Percentiles rank a stretch among this genome's conserved stretches.
phyloP scores from a whole-genome alignment of 148 eudicot species.

The Rhododendron molle region DNA sequence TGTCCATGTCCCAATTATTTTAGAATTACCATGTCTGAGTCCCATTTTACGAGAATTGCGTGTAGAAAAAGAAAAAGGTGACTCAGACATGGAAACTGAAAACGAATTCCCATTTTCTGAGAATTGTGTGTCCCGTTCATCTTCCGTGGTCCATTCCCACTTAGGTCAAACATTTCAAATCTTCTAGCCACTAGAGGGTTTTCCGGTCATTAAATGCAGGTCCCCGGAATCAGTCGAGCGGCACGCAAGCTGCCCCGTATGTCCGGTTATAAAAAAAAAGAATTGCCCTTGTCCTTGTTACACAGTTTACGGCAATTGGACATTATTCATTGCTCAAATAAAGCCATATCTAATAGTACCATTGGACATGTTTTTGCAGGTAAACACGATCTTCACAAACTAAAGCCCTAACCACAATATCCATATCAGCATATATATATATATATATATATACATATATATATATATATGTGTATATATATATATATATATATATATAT shows the following conservation, averaged over 20 bases:
- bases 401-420: not conserved
- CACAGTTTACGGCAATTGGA: not conserved
- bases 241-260: too few species aligned
- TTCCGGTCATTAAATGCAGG: too few species aligned
- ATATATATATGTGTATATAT: not conserved
- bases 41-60: not conserved
- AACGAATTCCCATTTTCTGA: not conserved
- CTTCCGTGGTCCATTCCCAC: not conserved
- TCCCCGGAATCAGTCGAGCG: too few species aligned
- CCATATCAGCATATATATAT: not conserved
- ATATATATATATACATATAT: not conserved
- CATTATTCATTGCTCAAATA: not conserved
- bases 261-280: not conserved
- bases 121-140: not conserved
- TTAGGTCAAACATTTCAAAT: not conserved
- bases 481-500: not conserved
- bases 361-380: not conserved
- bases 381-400: not conserved
- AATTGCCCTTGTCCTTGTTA: not conserved
- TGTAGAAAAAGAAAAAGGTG: not conserved
- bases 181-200: too few species aligned
- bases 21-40: not conserved
- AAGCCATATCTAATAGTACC: not conserved
- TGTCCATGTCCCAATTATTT: not conserved
- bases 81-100: not conserved